These are phyloP conservation scores for Monosporascus ibericus DNA, from an alignment of 2,329 filamentous ascomycete genomes.

Conservation along the genomic window DNA sequence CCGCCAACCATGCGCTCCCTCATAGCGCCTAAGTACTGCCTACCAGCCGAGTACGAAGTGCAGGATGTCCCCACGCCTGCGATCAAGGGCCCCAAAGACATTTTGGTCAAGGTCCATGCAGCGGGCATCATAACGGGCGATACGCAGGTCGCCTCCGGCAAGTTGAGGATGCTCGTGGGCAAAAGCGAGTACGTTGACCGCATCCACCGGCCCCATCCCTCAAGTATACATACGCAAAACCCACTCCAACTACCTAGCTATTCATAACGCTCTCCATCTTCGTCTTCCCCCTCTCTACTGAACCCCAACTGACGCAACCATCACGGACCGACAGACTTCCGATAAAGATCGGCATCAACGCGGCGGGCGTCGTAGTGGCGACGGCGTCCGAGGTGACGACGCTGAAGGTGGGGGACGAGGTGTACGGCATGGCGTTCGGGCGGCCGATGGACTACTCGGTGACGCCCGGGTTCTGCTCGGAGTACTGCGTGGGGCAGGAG, in stretches of 20 bases:
- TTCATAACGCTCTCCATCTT: neutral
- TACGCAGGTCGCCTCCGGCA: slow-evolving; percentile 23
- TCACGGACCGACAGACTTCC: slow-evolving; percentile 12
- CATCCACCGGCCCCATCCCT: neutral
- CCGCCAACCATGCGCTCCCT: slow-evolving; percentile 38
- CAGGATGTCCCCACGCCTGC: slow-evolving; percentile 35
- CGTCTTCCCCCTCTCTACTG: neutral
- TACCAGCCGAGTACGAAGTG: slow-evolving; percentile 33
- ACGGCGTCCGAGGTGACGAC: slow-evolving; percentile 22
- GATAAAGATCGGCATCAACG: slow-evolving; percentile 18
- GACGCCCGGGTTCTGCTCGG: slow-evolving; percentile 29
- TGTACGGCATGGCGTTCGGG: slow-evolving; percentile 31
- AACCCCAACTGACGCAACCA: too few species aligned
- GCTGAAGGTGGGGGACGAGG: slow-evolving; percentile 28
- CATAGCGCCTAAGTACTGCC: slow-evolving; percentile 32
- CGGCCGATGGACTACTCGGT: slow-evolving; percentile 29
- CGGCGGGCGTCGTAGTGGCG: slow-evolving; percentile 25
- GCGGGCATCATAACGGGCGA: slow-evolving; percentile 30
- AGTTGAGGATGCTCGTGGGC: slow-evolving; percentile 16
- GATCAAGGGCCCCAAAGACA: slow-evolving; percentile 36
- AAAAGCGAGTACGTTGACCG: slow-evolving; percentile 20
- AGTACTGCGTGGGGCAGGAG: slow-evolving; percentile 33
- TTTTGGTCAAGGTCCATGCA: slow-evolving; percentile 36
- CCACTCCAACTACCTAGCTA: neutral
- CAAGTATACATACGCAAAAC: neutral